Conservation (phyloP, 2,329 filamentous ascomycete species). For the Truncatella angustata region DNA sequence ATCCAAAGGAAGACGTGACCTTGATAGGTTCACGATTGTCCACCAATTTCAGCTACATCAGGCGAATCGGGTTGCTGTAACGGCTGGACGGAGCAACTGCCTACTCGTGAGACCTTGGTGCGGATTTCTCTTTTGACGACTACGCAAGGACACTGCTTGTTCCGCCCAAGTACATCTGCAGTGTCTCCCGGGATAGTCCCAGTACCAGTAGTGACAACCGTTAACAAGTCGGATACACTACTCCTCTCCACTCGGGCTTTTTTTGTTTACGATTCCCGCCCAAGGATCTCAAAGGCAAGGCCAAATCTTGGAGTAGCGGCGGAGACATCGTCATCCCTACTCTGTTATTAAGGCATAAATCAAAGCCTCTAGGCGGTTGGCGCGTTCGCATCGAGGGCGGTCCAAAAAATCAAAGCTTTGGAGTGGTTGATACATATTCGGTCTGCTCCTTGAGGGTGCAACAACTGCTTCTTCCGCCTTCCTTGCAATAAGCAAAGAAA, state of each 20-base stretch:
- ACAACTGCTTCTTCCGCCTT: slow-evolving; percentile 16
- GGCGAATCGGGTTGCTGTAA: slow-evolving; percentile 15
- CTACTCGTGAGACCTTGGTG: slow-evolving; percentile 37
- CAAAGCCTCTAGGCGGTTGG: slow-evolving; percentile 21
- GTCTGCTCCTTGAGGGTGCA: slow-evolving; percentile 18
- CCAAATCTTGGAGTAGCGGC: slow-evolving; percentile 23
- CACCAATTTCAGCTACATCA: slow-evolving; percentile 6
- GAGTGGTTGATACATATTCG: slow-evolving; percentile 19
- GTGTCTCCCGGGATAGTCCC: slow-evolving; percentile 38
- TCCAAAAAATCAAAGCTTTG: slow-evolving; percentile 17
- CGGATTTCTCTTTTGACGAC: slow-evolving; percentile 37
- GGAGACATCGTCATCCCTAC: slow-evolving; percentile 26
- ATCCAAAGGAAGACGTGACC: neutral
- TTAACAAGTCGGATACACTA: slow-evolving; percentile 27
- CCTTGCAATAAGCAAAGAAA: slow-evolving; percentile 11
- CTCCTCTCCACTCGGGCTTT: slow-evolving; percentile 22
- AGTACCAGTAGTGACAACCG: slow-evolving; percentile 30
- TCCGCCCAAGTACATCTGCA: slow-evolving; percentile 36
- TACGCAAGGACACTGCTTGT: slow-evolving; percentile 41
- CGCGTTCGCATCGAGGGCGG: slow-evolving; percentile 24
- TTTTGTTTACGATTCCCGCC: slow-evolving; percentile 18
- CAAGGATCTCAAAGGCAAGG: slow-evolving; percentile 19
- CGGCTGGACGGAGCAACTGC: slow-evolving; percentile 53
- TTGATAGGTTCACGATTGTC: neutral
- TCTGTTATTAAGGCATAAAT: slow-evolving; percentile 21